Conservation (phyloP, 2,329 filamentous ascomycete genomes). For the Paracamarosporium sp. region DNA sequence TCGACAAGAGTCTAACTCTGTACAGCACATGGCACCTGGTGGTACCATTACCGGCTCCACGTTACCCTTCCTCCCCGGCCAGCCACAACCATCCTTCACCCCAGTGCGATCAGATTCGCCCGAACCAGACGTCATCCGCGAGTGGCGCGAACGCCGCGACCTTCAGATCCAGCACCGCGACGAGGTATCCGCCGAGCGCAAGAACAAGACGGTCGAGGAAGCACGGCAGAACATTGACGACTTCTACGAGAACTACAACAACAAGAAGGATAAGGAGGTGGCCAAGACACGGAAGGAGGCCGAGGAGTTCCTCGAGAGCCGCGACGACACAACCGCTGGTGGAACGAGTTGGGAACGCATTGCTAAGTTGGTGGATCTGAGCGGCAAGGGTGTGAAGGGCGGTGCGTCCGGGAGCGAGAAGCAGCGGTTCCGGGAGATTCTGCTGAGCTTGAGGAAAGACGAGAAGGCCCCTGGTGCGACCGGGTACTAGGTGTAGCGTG, state of each 20-base stretch:
- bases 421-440: conserved; percentile 91
- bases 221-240: conserved; percentile 96
- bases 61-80: conserved; percentile 60
- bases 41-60: conserved; percentile 79
- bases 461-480: conserved; percentile 76
- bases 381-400: conserved; percentile 87
- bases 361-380: conserved; percentile 95
- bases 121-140: conserved; percentile 84
- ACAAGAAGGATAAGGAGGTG: conserved; percentile 94
- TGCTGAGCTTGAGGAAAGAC: conserved; percentile 89
- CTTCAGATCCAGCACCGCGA: conserved; percentile 82
- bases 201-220: conserved; percentile 83
- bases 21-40: conserved; percentile 73
- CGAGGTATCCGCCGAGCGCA: conserved; percentile 81
- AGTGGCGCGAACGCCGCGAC: conserved; percentile 92
- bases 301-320: conserved; percentile 85
- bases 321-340: conserved; percentile 91
- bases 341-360: conserved; percentile 99
- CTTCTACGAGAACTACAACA: conserved; percentile 99
- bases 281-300: conserved; percentile 89
- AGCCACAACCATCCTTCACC: conserved; percentile 43
- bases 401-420: conserved; percentile 91
- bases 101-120: conserved; percentile 72
- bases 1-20: conserved; percentile 16
- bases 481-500: conserved; percentile 41